phyloP scores from a whole-genome alignment of 306 rosid genomes.

The Cicer arietinum region DNA sequence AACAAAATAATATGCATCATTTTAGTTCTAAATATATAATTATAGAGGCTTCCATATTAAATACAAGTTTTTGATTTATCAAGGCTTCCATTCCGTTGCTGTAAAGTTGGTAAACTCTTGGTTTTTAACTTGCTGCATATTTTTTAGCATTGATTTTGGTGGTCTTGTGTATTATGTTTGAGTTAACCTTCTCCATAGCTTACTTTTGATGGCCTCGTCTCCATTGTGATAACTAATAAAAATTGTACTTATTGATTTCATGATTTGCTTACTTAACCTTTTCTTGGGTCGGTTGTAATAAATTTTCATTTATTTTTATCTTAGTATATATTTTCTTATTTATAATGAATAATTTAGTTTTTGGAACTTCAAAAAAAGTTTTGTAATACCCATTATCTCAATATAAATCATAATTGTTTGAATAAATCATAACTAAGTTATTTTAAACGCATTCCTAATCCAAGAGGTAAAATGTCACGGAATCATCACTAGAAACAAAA shows the following conservation, averaged over 20 bases:
- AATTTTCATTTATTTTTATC: not conserved
- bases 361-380: not conserved
- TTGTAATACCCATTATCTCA: not conserved
- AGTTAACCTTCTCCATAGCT: not conserved
- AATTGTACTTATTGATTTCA: not conserved
- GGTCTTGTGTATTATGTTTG: slow-evolving; percentile 38
- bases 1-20: slow-evolving; percentile 53
- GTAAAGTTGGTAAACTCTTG: slow-evolving; percentile 54
- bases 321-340: not conserved
- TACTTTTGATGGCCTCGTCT: not conserved
- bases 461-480: slow-evolving; percentile 39
- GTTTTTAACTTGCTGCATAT: slow-evolving; percentile 40
- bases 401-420: too few species aligned
- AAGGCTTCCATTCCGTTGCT: slow-evolving; percentile 59
- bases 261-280: not conserved
- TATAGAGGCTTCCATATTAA: slow-evolving; percentile 67
- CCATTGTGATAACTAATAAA: slow-evolving; percentile 6
- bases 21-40: slow-evolving; percentile 47
- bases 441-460: slow-evolving; percentile 19
- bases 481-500: slow-evolving; percentile 9
- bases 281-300: not conserved
- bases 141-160: slow-evolving; percentile 37
- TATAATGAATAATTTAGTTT: not conserved
- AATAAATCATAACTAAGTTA: not conserved
- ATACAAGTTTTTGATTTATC: slow-evolving; percentile 60